These are phyloP conservation scores for Backusella parvicylindrica DNA, from an alignment of 192 early-diverging fungal species.

Conservation along the genomic window DNA sequence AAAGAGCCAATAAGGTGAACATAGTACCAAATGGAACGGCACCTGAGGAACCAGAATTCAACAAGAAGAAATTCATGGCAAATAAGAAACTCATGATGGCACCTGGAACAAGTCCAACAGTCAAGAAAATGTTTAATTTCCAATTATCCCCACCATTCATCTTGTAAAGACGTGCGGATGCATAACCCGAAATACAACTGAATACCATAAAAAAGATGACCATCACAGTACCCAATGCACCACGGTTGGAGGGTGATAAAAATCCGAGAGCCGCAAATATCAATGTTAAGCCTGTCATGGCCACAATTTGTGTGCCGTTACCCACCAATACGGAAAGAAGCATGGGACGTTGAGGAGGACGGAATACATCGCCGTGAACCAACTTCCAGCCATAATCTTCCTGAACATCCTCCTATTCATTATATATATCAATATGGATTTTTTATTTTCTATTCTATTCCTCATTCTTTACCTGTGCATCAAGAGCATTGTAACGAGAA, in stretches of 20 bases:
- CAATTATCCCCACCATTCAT: slow-evolving; percentile 93
- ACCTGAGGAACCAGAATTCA: slow-evolving; percentile 75
- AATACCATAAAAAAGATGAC: slow-evolving; percentile 90
- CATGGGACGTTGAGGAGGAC: slow-evolving; percentile 74
- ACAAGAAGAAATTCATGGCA: slow-evolving; percentile 83
- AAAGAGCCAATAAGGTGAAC: slow-evolving; percentile 76
- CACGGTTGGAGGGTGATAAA: slow-evolving; percentile 87
- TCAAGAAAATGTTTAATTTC: slow-evolving; percentile 79
- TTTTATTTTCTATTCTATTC: neutral
- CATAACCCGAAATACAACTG: slow-evolving; percentile 83
- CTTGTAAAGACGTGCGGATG: slow-evolving; percentile 90
- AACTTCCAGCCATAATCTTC: slow-evolving; percentile 99
- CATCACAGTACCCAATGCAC: slow-evolving; percentile 91
- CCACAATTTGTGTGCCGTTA: slow-evolving; percentile 78
- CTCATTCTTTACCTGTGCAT: slow-evolving; percentile 37
- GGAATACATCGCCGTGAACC: slow-evolving; percentile 96
- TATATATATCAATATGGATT: neutral
- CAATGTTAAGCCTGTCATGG: slow-evolving; percentile 68
- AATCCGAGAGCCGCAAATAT: slow-evolving; percentile 95
- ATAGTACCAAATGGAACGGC: slow-evolving; percentile 92
- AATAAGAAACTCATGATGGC: slow-evolving; percentile 61
- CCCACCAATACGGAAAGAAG: slow-evolving; percentile 82
- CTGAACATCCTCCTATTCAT: slow-evolving; percentile 61
- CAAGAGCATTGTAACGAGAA: slow-evolving; percentile 81
- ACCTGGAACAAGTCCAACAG: slow-evolving; percentile 77